Evolutionary conservation across 1,284 basidiomycete genomes (phyloP).

Genomic region (Cystobasidiaceae sp.): DNA sequence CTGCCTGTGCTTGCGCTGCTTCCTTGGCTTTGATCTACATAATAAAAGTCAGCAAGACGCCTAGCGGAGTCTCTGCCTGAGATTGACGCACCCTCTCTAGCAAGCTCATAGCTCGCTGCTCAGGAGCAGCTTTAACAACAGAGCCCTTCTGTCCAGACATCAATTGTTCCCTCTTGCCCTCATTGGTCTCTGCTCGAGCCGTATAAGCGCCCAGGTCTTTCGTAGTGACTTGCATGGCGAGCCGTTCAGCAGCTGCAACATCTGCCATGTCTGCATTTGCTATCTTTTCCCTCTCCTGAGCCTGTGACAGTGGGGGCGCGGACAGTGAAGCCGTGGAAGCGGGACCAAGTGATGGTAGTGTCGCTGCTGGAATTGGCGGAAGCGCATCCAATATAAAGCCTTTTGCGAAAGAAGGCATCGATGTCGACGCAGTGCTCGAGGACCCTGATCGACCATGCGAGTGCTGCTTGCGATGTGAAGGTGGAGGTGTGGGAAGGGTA

Average conservation of each 20-base stretch:
- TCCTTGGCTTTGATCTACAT: constrained; percentile 33
- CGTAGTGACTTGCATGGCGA: neutral
- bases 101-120: constrained; percentile 28
- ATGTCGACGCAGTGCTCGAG: no score
- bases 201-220: neutral
- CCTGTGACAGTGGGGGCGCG: neutral
- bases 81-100: constrained; percentile 31
- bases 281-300: neutral
- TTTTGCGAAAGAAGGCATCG: neutral
- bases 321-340: neutral
- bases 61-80: no score
- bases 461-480: neutral
- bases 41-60: neutral
- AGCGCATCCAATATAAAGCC: constrained; percentile 30
- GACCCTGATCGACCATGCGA: neutral
- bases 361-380: constrained; percentile 19
- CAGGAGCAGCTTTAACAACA: neutral
- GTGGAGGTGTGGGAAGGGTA: constrained; percentile 4
- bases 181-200: neutral
- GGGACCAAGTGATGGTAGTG: constrained; percentile 12
- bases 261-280: neutral
- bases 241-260: neutral
- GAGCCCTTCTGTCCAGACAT: neutral
- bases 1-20: constrained; percentile 8
- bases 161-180: neutral